phyloP scores from a whole-genome alignment of 768 basidiomycete genomes.

The Gymnopilus junonius region DNA sequence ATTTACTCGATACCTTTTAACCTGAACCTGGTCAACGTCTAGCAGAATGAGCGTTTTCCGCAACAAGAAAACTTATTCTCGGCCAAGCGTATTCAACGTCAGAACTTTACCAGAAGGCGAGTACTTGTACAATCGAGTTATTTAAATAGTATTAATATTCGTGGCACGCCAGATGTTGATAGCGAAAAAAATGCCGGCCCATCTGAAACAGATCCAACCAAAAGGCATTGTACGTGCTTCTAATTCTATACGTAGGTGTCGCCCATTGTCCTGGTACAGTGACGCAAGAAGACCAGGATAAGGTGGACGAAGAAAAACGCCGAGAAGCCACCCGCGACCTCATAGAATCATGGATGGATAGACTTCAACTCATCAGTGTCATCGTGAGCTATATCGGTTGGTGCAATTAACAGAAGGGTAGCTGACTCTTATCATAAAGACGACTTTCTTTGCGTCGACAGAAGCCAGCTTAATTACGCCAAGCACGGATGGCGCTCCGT shows the following conservation, averaged over 20 bases:
- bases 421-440: conserved; percentile 35
- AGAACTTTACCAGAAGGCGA: not conserved
- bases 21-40: not conserved
- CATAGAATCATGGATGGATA: conserved; percentile 65
- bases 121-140: not conserved
- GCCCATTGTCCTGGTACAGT: conserved; percentile 10
- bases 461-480: conserved; percentile 57
- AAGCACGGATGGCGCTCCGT: conserved; percentile 4
- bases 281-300: conserved; percentile 54
- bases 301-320: conserved; percentile 42
- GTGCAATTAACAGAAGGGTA: not conserved
- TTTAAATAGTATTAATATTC: not conserved
- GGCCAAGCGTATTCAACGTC: not conserved
- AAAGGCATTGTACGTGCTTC: not conserved
- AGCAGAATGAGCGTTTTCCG: not conserved
- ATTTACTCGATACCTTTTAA: not conserved
- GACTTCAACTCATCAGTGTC: conserved; percentile 62
- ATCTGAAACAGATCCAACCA: not conserved
- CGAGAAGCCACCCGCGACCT: conserved; percentile 49
- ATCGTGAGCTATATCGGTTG: conserved; percentile 42
- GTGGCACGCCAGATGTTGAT: not conserved
- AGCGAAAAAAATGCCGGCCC: not conserved
- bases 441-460: conserved; percentile 65
- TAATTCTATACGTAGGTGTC: not conserved
- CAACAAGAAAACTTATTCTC: not conserved